Percentiles rank a stretch among this genome's conserved stretches.
Conservation (phyloP, 2,329 filamentous ascomycete genomes). For the Penicillium sp. region DNA sequence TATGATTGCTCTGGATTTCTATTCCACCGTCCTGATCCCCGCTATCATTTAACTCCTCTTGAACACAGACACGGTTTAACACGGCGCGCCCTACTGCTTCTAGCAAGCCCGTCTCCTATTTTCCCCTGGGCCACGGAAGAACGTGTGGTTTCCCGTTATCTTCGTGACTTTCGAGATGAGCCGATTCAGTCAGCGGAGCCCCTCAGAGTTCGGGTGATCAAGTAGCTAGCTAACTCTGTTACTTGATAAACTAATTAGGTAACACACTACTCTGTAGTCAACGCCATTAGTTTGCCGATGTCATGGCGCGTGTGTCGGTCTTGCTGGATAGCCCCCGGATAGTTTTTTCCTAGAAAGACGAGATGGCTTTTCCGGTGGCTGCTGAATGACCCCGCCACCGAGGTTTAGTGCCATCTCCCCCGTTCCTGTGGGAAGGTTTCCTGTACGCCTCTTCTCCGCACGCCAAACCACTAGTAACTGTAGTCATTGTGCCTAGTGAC, state of each 20-base stretch:
- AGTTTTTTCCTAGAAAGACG: constrained; percentile 8
- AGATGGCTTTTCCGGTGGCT: constrained; percentile 7
- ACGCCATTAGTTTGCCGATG: not conserved
- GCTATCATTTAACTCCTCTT: not conserved
- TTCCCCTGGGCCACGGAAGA: not conserved
- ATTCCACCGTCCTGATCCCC: not conserved
- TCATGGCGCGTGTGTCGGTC: not conserved
- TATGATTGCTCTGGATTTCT: not conserved
- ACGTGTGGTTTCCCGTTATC: constrained; percentile 5
- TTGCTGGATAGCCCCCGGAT: constrained; percentile 4
- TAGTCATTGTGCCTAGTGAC: not conserved
- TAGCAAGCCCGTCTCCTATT: not conserved
- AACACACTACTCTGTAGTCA: not conserved
- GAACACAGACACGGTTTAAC: not conserved
- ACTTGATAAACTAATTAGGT: not conserved
- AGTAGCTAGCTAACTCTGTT: not conserved
- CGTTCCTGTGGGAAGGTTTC: constrained; percentile 11
- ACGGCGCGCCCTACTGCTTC: not conserved
- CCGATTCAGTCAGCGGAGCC: constrained; percentile 7
- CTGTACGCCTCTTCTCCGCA: constrained; percentile 4
- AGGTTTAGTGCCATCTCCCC: constrained; percentile 14
- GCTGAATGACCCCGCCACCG: constrained; percentile 21
- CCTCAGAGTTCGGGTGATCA: constrained; percentile 7
- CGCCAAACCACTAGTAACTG: not conserved
- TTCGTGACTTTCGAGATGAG: constrained; percentile 3